Evolutionary conservation across 169 alveolate genomes (phyloP), one percentile per base, ranked within the genome.

Genomic region (Plasmodium adleri): DNA sequence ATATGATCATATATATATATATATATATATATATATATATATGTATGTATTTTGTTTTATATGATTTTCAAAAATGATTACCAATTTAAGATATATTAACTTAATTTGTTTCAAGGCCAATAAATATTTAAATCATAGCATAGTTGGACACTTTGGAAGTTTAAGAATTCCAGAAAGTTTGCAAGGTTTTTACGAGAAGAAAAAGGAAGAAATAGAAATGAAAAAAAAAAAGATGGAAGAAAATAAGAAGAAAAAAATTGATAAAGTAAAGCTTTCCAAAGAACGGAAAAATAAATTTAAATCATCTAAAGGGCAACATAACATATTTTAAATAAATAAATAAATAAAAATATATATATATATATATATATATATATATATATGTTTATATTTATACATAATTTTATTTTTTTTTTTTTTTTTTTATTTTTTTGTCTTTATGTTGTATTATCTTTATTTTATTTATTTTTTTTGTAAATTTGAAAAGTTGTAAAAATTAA

Each of bases 261-360:
- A 80, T 54, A 80, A 80, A 32, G 73, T 68, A 20, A 43, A 67
- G 70, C 67, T 80, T 52, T 80, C 90, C 17, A 80, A 63, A 60
- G 90, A 66, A 39, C 39, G 90, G 62, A 80, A 80, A 80, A 80
- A 68, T 56, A 80, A 80, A 68, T 80, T 68, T 50, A 80, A 80
- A 54, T 80, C 90, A 12, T 80, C 90, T 56, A 80, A 80, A 56
- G 90, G 90, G 9, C 90, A 80, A 50, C 90, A 80, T 63, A 80
- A 80, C 83, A 66, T 80, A 9, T 80, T 52, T 56, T 80, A 80
- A 17, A 28, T 9, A 78, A 1, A 15, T 22, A 8, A 7, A 32
- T 32, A 5, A 5, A 32, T 5, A 32, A 5, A 32, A 4, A 8
- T 8, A 17, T 62, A 17, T 62, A 10, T 62, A 62, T n/a, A 15